Conservation (phyloP, 352 stramenopile genomes). For the Plasmopara halstedii region DNA sequence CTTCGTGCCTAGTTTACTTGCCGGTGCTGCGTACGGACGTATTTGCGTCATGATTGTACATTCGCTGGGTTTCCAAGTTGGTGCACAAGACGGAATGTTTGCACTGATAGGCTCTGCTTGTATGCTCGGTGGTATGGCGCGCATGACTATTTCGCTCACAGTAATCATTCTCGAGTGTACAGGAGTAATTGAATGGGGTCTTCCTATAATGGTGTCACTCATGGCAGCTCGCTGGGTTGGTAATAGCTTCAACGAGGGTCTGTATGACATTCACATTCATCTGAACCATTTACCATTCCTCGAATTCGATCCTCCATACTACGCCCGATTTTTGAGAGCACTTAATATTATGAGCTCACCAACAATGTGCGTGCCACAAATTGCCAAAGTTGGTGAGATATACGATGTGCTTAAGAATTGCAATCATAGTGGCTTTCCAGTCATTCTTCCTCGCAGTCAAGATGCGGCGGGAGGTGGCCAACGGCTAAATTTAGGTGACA, state of each 20-base stretch:
- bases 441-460: constrained; percentile 46
- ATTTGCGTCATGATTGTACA: constrained; percentile 66
- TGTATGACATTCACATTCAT: constrained; percentile 99
- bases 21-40: constrained; percentile 92
- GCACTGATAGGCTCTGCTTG: constrained; percentile 94
- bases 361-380: constrained; percentile 54
- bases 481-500: constrained; percentile 6
- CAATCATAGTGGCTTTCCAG: constrained; percentile 70
- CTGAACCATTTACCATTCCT: constrained; percentile 96
- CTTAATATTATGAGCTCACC: constrained; percentile 73
- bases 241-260: constrained; percentile 97
- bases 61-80: constrained; percentile 51
- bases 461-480: constrained; percentile 28
- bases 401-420: constrained; percentile 65
- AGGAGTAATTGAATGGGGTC: constrained; percentile 96
- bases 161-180: constrained; percentile 98
- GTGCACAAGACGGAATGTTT: constrained; percentile 89
- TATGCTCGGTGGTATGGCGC: constrained; percentile 93
- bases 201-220: constrained; percentile 97
- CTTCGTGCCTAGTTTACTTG: constrained; percentile 95
- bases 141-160: constrained; percentile 98
- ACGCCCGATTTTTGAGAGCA: constrained; percentile 63
- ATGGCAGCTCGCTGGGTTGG: constrained; percentile 95
- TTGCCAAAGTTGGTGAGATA: constrained; percentile 70
- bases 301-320: constrained; percentile 90